Base-by-base conservation (phyloP, 78 protist genomes). In the Dictyostelium brefeldianum region DNA sequence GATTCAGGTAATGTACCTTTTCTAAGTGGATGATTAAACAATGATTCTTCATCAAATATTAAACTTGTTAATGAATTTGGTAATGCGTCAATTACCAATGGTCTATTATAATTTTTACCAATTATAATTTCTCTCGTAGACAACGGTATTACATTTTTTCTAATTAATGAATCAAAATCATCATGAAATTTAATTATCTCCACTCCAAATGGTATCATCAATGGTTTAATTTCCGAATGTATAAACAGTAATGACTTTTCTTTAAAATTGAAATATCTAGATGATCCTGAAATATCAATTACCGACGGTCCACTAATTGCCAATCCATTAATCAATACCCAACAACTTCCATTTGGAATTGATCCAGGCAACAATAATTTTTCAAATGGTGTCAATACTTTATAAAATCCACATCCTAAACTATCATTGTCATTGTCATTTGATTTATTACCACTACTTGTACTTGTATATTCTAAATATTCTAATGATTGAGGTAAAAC, bases 301-400 rank as follows among this genome's bases (percentile, higher is more conserved):
- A 2, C 2, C 22, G n/a, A 31, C 10, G 70, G 70, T 25, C 70
- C 70, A 25, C 22, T 29, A 25, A 62, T 62, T 22, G 70, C 70
- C 22, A 62, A 62, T 11, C 70, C 70, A 62, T 62, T 36, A 62
- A 62, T 62, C 22, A 62, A 25, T 62, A 62, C 70, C 70, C 70
- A 62, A 25, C 70, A 62, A 62, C 22, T 62, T 3, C 43, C 43
- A 25, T 29, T 62, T 62, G 70, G 36, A 25, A 62, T 62, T 62
- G 70, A 62, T 22, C 70, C 70, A 10, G 10, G 31, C 11, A 62
- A 11, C 22, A 62, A 62, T 62, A 62, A 62, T 25, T 62, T 62
- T 62, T 62, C 70, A 25, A 62, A 62, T 9, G 70, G 70, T 22
- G 70, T 25, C 70, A 62, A 25, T 62, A 62, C 10, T 22, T 36